Evolutionary conservation across 768 basidiomycete species (phyloP).

Genomic region (Leccinum broughii): DNA sequence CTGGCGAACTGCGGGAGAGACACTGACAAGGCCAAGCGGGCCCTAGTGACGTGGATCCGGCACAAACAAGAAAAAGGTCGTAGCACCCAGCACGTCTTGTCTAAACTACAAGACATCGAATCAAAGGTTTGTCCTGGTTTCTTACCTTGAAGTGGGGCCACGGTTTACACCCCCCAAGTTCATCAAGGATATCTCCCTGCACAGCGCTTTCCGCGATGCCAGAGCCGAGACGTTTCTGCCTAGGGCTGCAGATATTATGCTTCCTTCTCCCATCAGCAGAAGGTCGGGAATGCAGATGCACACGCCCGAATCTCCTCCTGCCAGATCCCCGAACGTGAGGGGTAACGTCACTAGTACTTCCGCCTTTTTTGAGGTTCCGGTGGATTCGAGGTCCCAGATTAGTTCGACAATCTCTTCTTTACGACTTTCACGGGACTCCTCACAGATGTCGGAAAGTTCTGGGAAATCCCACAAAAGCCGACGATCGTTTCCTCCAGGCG

Average conservation of each 20-base stretch:
- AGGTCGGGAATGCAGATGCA: not conserved
- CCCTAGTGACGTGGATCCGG: conserved; percentile 32
- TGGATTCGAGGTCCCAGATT: not conserved
- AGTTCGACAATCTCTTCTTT: not conserved
- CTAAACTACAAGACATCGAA: conserved; percentile 30
- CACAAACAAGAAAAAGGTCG: conserved; percentile 32
- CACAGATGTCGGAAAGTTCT: conserved; percentile 2
- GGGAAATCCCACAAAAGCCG: not conserved
- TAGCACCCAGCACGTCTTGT: conserved; percentile 31
- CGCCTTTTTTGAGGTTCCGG: not conserved
- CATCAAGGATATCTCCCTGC: conserved; percentile 29
- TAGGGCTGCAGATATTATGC: conserved; percentile 27
- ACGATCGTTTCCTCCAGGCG: conserved; percentile 6
- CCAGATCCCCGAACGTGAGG: not conserved
- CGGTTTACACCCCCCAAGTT: conserved; percentile 22
- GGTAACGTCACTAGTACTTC: not conserved
- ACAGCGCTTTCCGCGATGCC: conserved; percentile 35
- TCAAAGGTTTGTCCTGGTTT: conserved; percentile 23
- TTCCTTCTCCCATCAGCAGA: conserved; percentile 12
- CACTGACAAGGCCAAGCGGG: conserved; percentile 26
- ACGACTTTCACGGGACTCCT: conserved; percentile 6
- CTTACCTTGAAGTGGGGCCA: not conserved
- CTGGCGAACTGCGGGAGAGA: conserved; percentile 36
- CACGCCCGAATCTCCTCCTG: not conserved
- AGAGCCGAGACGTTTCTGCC: conserved; percentile 32